Conservation (phyloP, 2,329 filamentous ascomycete species). For the Aspergillus sp. region DNA sequence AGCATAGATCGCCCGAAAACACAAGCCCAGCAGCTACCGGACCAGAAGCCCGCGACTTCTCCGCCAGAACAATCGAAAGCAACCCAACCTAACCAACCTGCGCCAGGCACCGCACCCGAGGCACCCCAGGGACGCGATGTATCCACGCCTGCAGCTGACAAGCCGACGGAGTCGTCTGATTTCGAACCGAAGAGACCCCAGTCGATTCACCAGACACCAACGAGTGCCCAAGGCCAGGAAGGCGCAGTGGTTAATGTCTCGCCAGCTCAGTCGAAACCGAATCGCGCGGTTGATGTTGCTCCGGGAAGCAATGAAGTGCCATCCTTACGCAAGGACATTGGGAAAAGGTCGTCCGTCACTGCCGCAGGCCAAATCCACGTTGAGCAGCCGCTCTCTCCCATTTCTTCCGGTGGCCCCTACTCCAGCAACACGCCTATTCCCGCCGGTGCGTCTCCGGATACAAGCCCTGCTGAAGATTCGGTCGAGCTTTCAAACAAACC, state of each 20-base stretch:
- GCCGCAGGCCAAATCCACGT: constrained; percentile 23
- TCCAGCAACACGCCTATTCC: constrained; percentile 71
- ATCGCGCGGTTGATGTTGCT: constrained; percentile 13
- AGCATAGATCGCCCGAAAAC: constrained; percentile 4
- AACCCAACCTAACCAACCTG: constrained; percentile 8
- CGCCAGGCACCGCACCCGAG: constrained; percentile 11
- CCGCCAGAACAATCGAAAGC: constrained; percentile 10
- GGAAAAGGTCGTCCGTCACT: constrained; percentile 28
- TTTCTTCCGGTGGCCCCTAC: constrained; percentile 67
- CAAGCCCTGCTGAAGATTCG: constrained; percentile 68
- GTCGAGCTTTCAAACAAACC: constrained; percentile 45
- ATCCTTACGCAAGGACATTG: constrained; percentile 26
- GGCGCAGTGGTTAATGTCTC: constrained; percentile 19
- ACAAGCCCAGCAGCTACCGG: constrained; percentile 1
- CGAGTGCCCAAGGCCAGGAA: constrained; percentile 24
- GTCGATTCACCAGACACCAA: constrained; percentile 22
- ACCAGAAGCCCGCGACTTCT: constrained; percentile 11
- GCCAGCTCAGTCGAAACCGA: constrained; percentile 19
- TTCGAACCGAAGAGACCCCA: constrained; percentile 16
- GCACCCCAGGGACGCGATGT: constrained; percentile 11
- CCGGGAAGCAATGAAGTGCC: constrained; percentile 17
- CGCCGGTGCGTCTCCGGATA: constrained; percentile 68
- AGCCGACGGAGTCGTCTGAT: constrained; percentile 55
- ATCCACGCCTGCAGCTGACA: constrained; percentile 29
- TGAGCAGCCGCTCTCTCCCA: constrained; percentile 49